Conservation (phyloP, 2,329 filamentous ascomycete species). For the Corniculantispora saksenae region DNA sequence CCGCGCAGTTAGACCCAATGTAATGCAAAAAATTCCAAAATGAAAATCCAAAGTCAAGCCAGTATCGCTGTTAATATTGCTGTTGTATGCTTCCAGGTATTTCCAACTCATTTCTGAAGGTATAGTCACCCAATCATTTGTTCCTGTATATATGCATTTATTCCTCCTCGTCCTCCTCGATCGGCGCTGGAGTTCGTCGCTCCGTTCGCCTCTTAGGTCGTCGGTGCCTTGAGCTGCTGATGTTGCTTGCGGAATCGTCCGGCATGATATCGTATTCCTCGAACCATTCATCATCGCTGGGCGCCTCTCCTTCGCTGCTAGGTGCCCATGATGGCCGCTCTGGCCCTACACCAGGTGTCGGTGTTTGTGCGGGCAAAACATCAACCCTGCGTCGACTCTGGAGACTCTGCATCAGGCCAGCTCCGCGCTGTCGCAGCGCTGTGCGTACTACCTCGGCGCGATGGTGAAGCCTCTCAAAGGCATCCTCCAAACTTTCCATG, state of each 20-base stretch:
- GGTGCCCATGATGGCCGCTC: conserved; percentile 42
- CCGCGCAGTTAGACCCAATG: neutral
- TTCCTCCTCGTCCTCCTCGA: conserved; percentile 74
- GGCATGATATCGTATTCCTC: conserved; percentile 67
- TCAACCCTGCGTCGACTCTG: conserved; percentile 61
- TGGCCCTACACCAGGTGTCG: conserved; percentile 46
- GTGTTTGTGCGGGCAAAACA: conserved; percentile 50
- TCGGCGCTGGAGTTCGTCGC: conserved; percentile 69
- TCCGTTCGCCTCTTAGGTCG: conserved; percentile 68
- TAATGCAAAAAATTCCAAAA: neutral
- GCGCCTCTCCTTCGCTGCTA: conserved; percentile 50
- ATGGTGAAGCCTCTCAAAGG: conserved; percentile 87
- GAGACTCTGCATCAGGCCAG: conserved; percentile 68
- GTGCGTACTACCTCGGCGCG: conserved; percentile 80
- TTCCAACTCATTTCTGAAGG: conserved; percentile 8
- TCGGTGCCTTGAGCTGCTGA: conserved; percentile 68
- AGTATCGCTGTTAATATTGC: neutral
- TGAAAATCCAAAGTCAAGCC: neutral
- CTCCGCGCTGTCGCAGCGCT: conserved; percentile 77
- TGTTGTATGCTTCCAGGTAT: neutral
- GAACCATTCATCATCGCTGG: conserved; percentile 57
- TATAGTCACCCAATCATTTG: conserved; percentile 11
- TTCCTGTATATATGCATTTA: conserved; percentile 6
- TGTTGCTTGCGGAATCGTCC: conserved; percentile 80
- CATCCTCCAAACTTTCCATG: conserved; percentile 93